Evolutionary conservation across 768 basidiomycete species (phyloP).

Genomic region (Suillus alpinus): DNA sequence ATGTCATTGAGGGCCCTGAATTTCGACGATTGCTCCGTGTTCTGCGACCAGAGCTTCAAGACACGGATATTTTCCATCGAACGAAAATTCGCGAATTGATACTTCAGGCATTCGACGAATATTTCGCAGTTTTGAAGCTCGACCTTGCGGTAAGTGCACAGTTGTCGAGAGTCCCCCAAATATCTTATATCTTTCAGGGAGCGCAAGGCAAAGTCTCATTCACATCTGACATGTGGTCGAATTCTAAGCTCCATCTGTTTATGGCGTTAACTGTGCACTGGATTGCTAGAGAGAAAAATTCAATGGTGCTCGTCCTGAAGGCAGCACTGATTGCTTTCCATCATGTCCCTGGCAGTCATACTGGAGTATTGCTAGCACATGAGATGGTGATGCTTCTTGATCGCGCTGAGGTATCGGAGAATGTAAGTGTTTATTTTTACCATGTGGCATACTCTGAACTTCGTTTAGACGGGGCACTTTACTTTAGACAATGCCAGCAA

Average conservation of each 20-base stretch:
- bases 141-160: conserved; percentile 1
- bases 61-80: conserved; percentile 10
- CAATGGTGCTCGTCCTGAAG: neutral
- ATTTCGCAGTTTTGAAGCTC: conserved; percentile 3
- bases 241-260: conserved; percentile 20
- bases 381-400: neutral
- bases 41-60: neutral
- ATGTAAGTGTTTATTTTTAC: neutral
- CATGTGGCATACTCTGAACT: conserved; percentile 8
- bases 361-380: neutral
- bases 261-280: conserved; percentile 36
- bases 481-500: conserved; percentile 16
- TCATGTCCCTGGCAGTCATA: conserved; percentile 10
- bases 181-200: neutral
- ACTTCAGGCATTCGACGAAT: neutral
- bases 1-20: conserved; percentile 3
- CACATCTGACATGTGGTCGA: conserved; percentile 36
- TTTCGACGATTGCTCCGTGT: neutral
- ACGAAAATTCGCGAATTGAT: conserved; percentile 8
- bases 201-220: conserved; percentile 14
- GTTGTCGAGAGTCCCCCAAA: neutral
- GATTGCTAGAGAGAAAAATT: conserved; percentile 1
- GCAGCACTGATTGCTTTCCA: conserved; percentile 17
- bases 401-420: neutral
- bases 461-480: conserved; percentile 10